Evolutionary conservation across 2,329 filamentous ascomycete species (phyloP), one percentile per base, ranked within the genome.

Genomic region (Lachnellula occidentalis): DNA sequence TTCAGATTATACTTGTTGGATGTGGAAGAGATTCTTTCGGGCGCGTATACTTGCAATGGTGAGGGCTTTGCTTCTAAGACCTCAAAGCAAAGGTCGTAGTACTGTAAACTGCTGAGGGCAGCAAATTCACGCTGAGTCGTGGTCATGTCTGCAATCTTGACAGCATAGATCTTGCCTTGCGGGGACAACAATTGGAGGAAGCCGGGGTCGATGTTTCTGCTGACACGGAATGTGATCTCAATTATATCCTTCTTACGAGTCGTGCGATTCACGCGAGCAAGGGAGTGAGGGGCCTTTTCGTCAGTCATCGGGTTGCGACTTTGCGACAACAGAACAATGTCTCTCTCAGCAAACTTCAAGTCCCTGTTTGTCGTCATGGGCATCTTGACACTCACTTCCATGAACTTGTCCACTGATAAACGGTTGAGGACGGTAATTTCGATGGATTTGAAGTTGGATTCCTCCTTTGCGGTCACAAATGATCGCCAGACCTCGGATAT

Each of bases 101-200:
- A 97, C 69, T 95, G 88, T 59, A 99, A 72, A 65, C 89, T 92
- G 73, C 91, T 88, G 31, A 99, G 74, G 0, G 94, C 90, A 54
- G 91, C 94, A 69, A 92, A 99, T 72, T 99, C 94, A 70, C 94
- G 86, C 74, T 99, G 92, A 50, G 97, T 86, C 0, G 94, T 94
- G 2, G 88, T 95, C 76, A 99, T 88, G 57, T 92, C 96, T 51
- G 91, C 90, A 61, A 99, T 85, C 67, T 95, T 95, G 54, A 89
- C 78, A 2, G 85, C 91, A 64, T 84, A 81, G 0, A 96, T 77
- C 39, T 82, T 83, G 15, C 80, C 76, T 39, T 88, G 86, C 0
- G 90, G 87, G 39, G 81, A 79, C 46, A 97, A 77, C 24, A 78
- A 77, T 42, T 80, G 75, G 21, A 82, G 64, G 24, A 90, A 77